Evolutionary conservation across 2,329 filamentous ascomycete species (phyloP), one percentile per base, ranked within the genome.

Genomic region (Coniochaeta sp.): DNA sequence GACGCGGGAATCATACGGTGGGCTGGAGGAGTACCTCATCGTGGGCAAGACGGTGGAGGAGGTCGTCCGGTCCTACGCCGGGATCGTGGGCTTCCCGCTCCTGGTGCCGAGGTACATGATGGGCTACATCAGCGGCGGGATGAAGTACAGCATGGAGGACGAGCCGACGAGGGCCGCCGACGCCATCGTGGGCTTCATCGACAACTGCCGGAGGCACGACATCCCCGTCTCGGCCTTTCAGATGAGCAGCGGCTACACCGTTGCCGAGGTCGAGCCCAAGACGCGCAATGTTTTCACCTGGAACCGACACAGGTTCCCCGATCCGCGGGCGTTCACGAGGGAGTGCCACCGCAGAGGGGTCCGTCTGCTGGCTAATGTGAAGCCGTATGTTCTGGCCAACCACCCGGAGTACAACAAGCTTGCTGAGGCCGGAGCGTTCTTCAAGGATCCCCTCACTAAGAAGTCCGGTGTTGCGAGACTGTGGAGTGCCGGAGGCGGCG

Each of bases 141-240:
- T 77, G 79, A 82, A 77, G 72, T 83, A 79, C 69, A 77, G 73
- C 63, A 77, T 82, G 79, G 68, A 78, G 6, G 78, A 81, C 62
- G 69, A 74, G 1, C 79, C 80, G 0, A 76, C 80, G 0, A 76
- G 76, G 2, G 88, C 59, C 75, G 85, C 78, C 31, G 79, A 89
- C 57, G 81, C 80, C 0, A 74, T 89, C 3, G 74, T 89, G 54
- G 79, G 82, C 4, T 86, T 89, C 68, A 82, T 85, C 0, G 74
- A 75, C 16, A 86, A 86, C 68, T 76, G 88, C 64, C 82, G 83
- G 69, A 74, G 84, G 65, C 76, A 89, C 63, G 86, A 84, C 31
- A 89, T 90, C 57, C 87, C 87, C 1, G 89, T 86, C 66, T 89
- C 86, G 0, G 87, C 83, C 0, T 87, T 89, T 68, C 87, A 90